Evolutionary conservation across 768 basidiomycete genomes (phyloP), one percentile per base, ranked within the genome.

Genomic region (Chiua virens): DNA sequence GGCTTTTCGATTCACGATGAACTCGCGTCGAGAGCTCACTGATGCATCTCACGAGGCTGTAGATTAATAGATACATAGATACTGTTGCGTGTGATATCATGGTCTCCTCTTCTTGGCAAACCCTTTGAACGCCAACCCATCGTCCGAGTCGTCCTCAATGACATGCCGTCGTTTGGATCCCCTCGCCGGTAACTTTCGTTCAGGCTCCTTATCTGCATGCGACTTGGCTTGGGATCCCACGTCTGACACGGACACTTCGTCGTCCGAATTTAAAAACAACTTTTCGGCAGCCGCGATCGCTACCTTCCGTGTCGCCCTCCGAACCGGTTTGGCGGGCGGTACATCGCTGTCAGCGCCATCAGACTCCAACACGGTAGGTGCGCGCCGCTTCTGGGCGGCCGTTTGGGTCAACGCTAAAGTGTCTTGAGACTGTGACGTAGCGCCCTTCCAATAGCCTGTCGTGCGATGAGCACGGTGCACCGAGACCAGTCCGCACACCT

Each of bases 1-100:
- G 83, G 83, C 17, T 95, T 94, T 71, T 90, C 87, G 22, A 85
- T 93, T 57, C 81, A 91, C 55, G 82, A 87, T 42, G 88, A 90
- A 70, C 61, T 92, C 47, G 64, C 54, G 42, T 38, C 53, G 63
- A 48, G 34, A 38, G n/a, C 42, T 2, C 35, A 23, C 28, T 56
- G 50, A 39, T 13, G 21, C n/a, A n/a, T n/a, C n/a, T 40, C 34
- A 43, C 22, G 50, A n/a, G n/a, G 3, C 4, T 10, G 38, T 57
- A 55, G 21, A 39, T 21, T 51, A n/a, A n/a, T n/a, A n/a, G n/a
- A 53, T 32, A 27, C 10, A 36, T 55, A 52, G 40, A 51, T 48
- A 9, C 14, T 6, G n/a, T n/a, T n/a, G n/a, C n/a, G n/a, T 21
- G 21, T 20, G 2, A 44, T 40, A 9, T 41, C 36, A 61, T 42